Conservation (phyloP, 2,329 filamentous ascomycete genomes). For the Chrysoporthe cubensis region DNA sequence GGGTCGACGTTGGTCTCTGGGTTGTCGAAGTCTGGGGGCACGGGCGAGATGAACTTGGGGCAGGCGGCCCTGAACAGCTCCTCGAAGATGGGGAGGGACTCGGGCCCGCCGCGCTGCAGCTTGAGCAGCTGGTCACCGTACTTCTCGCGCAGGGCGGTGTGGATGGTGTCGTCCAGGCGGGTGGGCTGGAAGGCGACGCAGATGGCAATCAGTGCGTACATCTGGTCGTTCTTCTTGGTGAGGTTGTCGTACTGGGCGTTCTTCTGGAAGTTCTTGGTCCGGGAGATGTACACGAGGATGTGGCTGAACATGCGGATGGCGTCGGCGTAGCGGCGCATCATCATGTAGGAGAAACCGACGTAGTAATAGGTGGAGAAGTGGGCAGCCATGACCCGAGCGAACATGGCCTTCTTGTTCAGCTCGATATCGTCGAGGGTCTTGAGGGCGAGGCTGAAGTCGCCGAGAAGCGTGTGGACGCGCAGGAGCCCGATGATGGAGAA, state of each 20-base stretch:
- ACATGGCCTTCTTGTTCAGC: conserved; percentile 99
- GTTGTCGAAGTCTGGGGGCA: conserved; percentile 96
- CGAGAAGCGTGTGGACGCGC: conserved; percentile 92
- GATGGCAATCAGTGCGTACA: conserved; percentile 98
- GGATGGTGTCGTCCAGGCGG: conserved; percentile 96
- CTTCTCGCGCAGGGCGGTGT: conserved; percentile 97
- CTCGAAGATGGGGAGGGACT: conserved; percentile 95
- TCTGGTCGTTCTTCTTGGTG: conserved; percentile 99
- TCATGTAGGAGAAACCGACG: conserved; percentile 99
- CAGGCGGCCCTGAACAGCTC: conserved; percentile 97
- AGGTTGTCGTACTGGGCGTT: conserved; percentile 97
- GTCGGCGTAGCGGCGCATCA: conserved; percentile 99
- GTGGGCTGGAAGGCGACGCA: conserved; percentile 98
- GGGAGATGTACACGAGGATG: conserved; percentile 97
- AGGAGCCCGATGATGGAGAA: conserved; percentile 98
- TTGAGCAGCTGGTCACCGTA: conserved; percentile 98
- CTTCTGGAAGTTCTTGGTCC: conserved; percentile 99
- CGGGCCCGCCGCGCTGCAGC: conserved; percentile 93
- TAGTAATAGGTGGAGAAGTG: conserved; percentile 99
- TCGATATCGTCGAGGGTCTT: conserved; percentile 99
- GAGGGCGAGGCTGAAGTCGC: conserved; percentile 96
- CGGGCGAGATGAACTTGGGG: conserved; percentile 99
- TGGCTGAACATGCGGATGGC: conserved; percentile 99
- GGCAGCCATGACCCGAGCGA: conserved; percentile 97
- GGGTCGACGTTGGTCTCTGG: conserved; percentile 95